Evolutionary conservation across 2,329 filamentous ascomycete species (phyloP), one percentile per base, ranked within the genome.

Genomic region (Colletotrichum cereale): DNA sequence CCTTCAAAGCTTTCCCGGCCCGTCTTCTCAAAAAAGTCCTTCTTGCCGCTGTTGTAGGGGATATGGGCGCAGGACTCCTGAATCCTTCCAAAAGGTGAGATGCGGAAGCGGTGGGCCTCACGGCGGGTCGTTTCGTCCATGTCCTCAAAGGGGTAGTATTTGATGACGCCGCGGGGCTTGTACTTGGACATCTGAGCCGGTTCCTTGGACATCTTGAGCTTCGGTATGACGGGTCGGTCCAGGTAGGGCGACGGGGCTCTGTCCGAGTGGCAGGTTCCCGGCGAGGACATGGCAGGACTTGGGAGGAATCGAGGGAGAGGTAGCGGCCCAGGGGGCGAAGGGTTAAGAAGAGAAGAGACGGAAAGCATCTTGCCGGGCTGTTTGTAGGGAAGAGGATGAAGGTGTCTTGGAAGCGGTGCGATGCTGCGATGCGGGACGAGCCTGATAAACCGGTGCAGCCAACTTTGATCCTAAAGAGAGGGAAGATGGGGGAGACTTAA

Each of bases 11-110:
- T 92, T 75, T 97, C 93, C 65, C 95, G 87, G 1, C 94, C 94
- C 4, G 96, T 98, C 84, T 94, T 97, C 74, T 92, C 89, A 73
- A 91, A 89, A 77, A 98, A 97, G 72, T 92, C 88, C 81, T 97
- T 97, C 86, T 98, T 98, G 75, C 94, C 93, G 79, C 95, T 97
- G 78, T 94, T 95, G 82, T 98, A 98, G 0, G 96, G 96, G 71
- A 98, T 97, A 77, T 96, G 94, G 62, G 91, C 87, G 74, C 89
- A 88, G 72, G 86, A 91, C 38, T 88, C 84, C 57, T 84, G 82
- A 73, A 92, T 94, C 73, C 86, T 83, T 2, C 89, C 89, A 74
- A 91, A 84, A 0, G 93, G 92, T 66, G 86, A 87, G 64, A 98
- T 85, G 21, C 88, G 84, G 77, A 92, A 96, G 48, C 84, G 84